Evolutionary conservation across 2,329 filamentous ascomycete genomes (phyloP).

Genomic region (Colletotrichum camelliae): DNA sequence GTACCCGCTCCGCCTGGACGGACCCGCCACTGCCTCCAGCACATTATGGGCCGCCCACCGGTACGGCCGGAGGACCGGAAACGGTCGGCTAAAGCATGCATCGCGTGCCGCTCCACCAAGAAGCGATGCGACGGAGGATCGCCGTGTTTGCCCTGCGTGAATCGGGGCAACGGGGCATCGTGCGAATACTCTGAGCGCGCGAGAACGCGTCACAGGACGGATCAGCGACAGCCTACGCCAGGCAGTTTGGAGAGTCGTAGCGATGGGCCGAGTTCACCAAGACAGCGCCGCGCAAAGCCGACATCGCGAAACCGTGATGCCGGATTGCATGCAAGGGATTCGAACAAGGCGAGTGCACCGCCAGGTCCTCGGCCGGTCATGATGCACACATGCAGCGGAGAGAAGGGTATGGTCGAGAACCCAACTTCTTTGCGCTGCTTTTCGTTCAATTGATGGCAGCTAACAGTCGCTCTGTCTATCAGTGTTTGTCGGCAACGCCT

Average conservation of each 20-base stretch:
- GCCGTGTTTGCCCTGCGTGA: slow-evolving; percentile 39
- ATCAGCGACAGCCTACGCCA: background rate
- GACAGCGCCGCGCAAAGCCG: background rate
- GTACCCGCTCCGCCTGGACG: background rate
- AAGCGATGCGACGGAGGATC: slow-evolving; percentile 55
- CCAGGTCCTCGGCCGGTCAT: background rate
- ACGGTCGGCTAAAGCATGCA: slow-evolving; percentile 53
- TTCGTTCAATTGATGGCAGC: rapidly evolving
- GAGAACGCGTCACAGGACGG: background rate
- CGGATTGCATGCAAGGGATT: background rate
- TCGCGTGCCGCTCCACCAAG: slow-evolving; percentile 52
- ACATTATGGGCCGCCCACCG: slow-evolving; percentile 56
- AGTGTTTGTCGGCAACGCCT: slow-evolving; percentile 57
- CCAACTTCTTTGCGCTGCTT: background rate
- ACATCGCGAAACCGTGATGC: background rate
- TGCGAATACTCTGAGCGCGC: background rate
- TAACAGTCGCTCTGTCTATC: background rate
- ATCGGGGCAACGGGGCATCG: background rate
- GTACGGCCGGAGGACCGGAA: slow-evolving; percentile 54
- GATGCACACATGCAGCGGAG: slow-evolving; percentile 3
- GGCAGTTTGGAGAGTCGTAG: background rate
- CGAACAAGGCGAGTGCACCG: background rate
- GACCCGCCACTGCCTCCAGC: background rate
- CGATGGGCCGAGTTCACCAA: background rate
- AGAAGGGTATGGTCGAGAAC: background rate